Evolutionary conservation across 805 yeast genomes (phyloP), one percentile per base, ranked within the genome.

Genomic region (Yamadazyma nakazawae): DNA sequence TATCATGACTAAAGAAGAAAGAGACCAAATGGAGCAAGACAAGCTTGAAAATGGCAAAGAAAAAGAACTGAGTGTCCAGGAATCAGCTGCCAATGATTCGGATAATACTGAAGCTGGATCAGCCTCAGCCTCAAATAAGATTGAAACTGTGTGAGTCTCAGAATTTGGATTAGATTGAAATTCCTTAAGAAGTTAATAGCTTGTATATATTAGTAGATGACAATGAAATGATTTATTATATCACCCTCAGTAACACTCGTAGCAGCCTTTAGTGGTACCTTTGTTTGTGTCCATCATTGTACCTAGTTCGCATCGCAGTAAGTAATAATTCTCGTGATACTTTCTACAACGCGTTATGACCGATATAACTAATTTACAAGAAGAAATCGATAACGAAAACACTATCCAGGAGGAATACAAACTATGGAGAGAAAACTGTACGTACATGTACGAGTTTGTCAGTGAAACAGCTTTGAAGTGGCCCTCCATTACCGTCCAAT

Each of bases 401-500:
- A 69, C 79, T 12, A 75, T 80, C 44, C 68, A 79, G 50, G 83
- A 79, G 54, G 95, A 87, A 60, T 86, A 87, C 59, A 81, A 84
- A 49, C 63, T 86, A 51, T 87, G 96, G 96, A 75, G 88, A 49
- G 80, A 85, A 58, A 87, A 85, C 57, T 86, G 91, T 53, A 84
- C 87, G 11, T 81, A 75, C 55, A 85, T 87, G 94, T 87, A 87
- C 54, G 90, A 86, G 56, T 86, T 84, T 60, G 88, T 87, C 28
- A 80, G 85, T 41, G 94, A 87, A 58, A 84, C 92, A 0, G 88
- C 85, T 2, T 66, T 87, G 38, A 79, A 83, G 11, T 87, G 95
- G 95, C 95, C 96, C 1, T 82, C 91, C 2, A 69, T 87, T 42
- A 83, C 92, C 1, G 75, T 85, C 4, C 88, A 87, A 63, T 87